Conservation (phyloP, 805 yeast species). For the Lipomyces spencermartinsiae region DNA sequence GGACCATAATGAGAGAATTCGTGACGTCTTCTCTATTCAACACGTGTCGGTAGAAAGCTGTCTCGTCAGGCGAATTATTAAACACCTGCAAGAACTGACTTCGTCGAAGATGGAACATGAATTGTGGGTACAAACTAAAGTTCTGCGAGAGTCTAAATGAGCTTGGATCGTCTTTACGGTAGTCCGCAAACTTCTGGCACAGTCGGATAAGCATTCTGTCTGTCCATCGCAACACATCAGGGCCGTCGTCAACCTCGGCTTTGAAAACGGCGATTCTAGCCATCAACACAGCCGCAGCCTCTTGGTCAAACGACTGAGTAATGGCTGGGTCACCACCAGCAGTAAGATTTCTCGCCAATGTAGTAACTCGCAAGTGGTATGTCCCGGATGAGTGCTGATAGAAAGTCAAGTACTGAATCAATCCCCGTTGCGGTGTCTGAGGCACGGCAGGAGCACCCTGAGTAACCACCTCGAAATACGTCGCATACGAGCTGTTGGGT, state of each 20-base stretch:
- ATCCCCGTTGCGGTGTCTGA: constrained; percentile 43
- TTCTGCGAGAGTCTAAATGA: constrained; percentile 84
- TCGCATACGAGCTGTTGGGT: constrained; percentile 86
- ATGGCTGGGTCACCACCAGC: constrained; percentile 63
- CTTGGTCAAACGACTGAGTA: constrained; percentile 87
- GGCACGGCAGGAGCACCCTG: constrained; percentile 38
- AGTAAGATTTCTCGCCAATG: constrained; percentile 63
- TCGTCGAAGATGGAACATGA: constrained; percentile 92
- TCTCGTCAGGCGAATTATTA: constrained; percentile 98
- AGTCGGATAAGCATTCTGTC: constrained; percentile 89
- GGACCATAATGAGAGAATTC: constrained; percentile 94
- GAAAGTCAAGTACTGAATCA: constrained; percentile 84
- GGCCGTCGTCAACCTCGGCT: constrained; percentile 82
- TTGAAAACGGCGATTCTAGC: constrained; percentile 89
- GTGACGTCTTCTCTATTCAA: constrained; percentile 89
- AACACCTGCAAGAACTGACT: constrained; percentile 95
- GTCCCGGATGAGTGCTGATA: constrained; percentile 97
- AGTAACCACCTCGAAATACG: constrained; percentile 76
- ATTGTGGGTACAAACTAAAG: constrained; percentile 91
- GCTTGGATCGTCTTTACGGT: constrained; percentile 80
- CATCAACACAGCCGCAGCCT: constrained; percentile 95
- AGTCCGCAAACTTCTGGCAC: constrained; percentile 93
- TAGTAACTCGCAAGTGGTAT: constrained; percentile 87
- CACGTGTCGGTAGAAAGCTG: constrained; percentile 94
- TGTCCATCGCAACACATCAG: constrained; percentile 92